These are phyloP conservation scores for Celoporthe dispersa DNA, from an alignment of 2,329 filamentous ascomycete genomes.

Conservation along the genomic window DNA sequence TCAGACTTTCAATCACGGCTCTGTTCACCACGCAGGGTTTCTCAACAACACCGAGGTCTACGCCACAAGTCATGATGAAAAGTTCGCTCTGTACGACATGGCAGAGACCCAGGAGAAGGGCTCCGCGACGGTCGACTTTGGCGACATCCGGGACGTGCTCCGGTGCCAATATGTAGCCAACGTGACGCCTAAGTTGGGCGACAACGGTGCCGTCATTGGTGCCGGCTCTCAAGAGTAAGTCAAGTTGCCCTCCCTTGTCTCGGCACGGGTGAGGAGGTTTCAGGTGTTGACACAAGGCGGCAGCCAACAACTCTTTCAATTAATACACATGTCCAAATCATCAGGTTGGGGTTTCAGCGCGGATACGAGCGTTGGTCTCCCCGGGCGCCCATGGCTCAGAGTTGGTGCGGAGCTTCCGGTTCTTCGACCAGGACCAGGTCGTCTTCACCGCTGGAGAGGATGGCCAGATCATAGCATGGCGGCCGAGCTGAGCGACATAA, in stretches of 20 bases:
- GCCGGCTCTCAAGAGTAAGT: slow-evolving; percentile 70
- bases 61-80: slow-evolving; percentile 78
- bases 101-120: slow-evolving; percentile 67
- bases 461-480: slow-evolving; percentile 62
- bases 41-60: slow-evolving; percentile 68
- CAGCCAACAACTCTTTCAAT: slow-evolving; percentile 61
- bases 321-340: slow-evolving; percentile 62
- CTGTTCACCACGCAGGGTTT: slow-evolving; percentile 76
- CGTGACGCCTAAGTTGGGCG: slow-evolving; percentile 63
- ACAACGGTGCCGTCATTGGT: slow-evolving; percentile 63
- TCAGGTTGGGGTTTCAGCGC: slow-evolving; percentile 58
- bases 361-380: slow-evolving; percentile 61
- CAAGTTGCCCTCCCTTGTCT: neutral
- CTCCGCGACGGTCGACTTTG: slow-evolving; percentile 61
- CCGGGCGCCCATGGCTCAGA: slow-evolving; percentile 67
- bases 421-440: slow-evolving; percentile 62
- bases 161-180: slow-evolving; percentile 76
- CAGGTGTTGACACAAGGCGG: slow-evolving; percentile 9
- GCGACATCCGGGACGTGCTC: slow-evolving; percentile 69
- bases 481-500: slow-evolving; percentile 36
- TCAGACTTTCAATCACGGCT: slow-evolving; percentile 79
- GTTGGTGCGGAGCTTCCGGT: slow-evolving; percentile 66
- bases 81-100: slow-evolving; percentile 72
- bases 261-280: neutral
- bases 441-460: slow-evolving; percentile 66